Percentiles rank a stretch among this genome's conserved stretches.
Evolutionary conservation across 2,329 filamentous ascomycete species (phyloP).

Genomic region (Aspergillus hortae): DNA sequence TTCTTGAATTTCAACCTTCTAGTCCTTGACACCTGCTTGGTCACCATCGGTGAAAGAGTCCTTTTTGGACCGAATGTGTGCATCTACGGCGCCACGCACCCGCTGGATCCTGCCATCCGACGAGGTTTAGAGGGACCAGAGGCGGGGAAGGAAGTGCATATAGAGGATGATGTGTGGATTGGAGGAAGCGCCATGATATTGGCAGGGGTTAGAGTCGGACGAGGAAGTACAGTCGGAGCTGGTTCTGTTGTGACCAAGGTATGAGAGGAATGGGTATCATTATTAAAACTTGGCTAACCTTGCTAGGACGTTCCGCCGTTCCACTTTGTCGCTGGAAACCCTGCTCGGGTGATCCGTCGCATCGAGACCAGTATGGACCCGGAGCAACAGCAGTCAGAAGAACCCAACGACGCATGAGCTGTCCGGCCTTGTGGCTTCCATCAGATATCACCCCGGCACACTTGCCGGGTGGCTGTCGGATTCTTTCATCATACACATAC

Average conservation of each 20-base stretch:
- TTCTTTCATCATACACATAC: neutral
- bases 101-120: slow-evolving; percentile 47
- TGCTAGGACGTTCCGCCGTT: slow-evolving; percentile 23
- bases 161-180: slow-evolving; percentile 50
- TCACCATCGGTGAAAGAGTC: slow-evolving; percentile 51
- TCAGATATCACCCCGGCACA: no score
- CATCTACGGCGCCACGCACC: slow-evolving; percentile 53
- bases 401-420: no score
- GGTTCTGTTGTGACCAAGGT: slow-evolving; percentile 39
- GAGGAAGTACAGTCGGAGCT: slow-evolving; percentile 40
- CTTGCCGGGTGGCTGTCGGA: no score
- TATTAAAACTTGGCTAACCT: neutral
- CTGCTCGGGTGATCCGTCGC: slow-evolving; percentile 19
- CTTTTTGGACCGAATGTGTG: slow-evolving; percentile 53
- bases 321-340: slow-evolving; percentile 26
- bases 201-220: slow-evolving; percentile 41
- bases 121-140: slow-evolving; percentile 44
- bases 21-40: slow-evolving; percentile 51
- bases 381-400: slow-evolving; percentile 1
- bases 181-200: slow-evolving; percentile 45
- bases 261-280: neutral
- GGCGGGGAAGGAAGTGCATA: slow-evolving; percentile 46
- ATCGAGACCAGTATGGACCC: slow-evolving; percentile 25
- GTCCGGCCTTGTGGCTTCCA: no score
- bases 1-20: slow-evolving; percentile 55